These are phyloP conservation scores for Symbiodinium natans DNA, from an alignment of 73 alveolate genomes.

Conservation along the genomic window DNA sequence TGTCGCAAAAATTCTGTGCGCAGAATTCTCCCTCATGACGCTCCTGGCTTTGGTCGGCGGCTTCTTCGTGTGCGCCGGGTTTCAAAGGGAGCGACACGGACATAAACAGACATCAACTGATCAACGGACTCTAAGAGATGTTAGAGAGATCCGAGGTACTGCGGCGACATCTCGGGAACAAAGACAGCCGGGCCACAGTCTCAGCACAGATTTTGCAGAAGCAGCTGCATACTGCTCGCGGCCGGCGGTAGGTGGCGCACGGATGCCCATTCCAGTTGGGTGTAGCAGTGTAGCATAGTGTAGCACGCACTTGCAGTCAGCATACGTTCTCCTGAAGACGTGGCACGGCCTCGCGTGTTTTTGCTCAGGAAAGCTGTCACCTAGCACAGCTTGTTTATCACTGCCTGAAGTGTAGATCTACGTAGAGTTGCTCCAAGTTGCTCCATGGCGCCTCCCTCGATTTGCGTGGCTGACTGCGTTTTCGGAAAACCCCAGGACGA, in stretches of 20 bases:
- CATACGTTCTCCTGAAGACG: too few species aligned
- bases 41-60: slow-evolving; percentile 55
- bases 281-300: too few species aligned
- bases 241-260: not conserved
- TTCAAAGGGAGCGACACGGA: not conserved
- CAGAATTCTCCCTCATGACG: slow-evolving; percentile 62
- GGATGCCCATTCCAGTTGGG: too few species aligned
- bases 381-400: not conserved
- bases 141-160: not conserved
- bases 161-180: slow-evolving; percentile 59
- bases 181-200: slow-evolving; percentile 57
- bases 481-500: not conserved
- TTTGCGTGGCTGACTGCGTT: not conserved
- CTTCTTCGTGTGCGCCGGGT: slow-evolving; percentile 44
- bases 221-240: not conserved
- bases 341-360: too few species aligned
- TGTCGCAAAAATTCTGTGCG: too few species aligned
- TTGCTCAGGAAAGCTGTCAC: not conserved
- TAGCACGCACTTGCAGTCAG: too few species aligned
- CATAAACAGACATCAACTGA: not conserved
- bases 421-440: not conserved
- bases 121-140: not conserved
- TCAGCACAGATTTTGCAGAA: not conserved
- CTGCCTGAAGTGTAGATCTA: not conserved
- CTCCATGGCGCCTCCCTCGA: not conserved